Evolutionary conservation across 192 early-diverging fungal species (phyloP).

Genomic region (Dimargaris xerosporica): DNA sequence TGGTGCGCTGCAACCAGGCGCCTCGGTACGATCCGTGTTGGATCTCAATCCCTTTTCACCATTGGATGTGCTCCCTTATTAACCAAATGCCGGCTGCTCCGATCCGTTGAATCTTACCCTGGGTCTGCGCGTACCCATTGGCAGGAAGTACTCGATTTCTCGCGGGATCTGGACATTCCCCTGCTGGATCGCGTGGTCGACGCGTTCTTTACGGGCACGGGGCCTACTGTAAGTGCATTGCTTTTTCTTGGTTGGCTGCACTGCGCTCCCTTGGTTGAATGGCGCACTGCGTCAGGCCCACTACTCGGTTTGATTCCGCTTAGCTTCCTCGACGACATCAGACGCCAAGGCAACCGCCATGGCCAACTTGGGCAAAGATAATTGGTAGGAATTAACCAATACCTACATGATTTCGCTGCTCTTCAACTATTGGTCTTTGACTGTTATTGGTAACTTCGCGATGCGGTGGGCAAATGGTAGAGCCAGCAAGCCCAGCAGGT

Average conservation of each 20-base stretch:
- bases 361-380: not conserved
- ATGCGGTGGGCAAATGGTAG: conserved; percentile 28
- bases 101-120: too few relatives aligned
- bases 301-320: not conserved
- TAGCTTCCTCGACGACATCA: not conserved
- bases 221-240: conserved; percentile 47
- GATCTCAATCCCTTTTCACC: too few relatives aligned
- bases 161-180: conserved; percentile 66
- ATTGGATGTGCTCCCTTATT: too few relatives aligned
- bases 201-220: conserved; percentile 57
- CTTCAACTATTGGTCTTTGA: not conserved
- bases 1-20: too few relatives aligned
- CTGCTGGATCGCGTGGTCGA: conserved; percentile 83
- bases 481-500: conserved; percentile 74
- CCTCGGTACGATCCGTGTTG: too few relatives aligned
- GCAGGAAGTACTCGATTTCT: conserved; percentile 76
- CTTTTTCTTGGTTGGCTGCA: conserved; percentile 3
- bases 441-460: conserved; percentile 9
- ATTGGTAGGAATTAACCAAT: not conserved
- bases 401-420: not conserved
- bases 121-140: not conserved
- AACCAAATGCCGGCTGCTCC: too few relatives aligned
- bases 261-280: not conserved
- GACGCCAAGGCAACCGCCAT: not conserved
- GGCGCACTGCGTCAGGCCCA: not conserved